A percentile compares a stretch with the other conserved stretches of the same genome.
These are phyloP conservation scores for Lolium rigidum DNA, from an alignment of 176 grass and related monocot genomes.

Conservation along the genomic window DNA sequence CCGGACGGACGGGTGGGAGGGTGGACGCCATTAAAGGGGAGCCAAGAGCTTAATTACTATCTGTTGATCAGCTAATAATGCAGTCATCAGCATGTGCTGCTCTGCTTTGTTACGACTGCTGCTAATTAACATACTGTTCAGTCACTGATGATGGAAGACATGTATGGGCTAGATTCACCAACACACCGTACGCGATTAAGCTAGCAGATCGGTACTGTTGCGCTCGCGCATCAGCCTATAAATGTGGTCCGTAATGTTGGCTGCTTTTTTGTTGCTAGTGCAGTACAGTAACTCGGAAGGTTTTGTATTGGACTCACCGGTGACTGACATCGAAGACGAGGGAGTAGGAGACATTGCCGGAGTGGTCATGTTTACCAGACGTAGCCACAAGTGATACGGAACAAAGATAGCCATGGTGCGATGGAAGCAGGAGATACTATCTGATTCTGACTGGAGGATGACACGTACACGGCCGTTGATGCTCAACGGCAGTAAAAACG, in stretches of 20 bases:
- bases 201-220: background rate
- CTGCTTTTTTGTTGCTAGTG: no score
- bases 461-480: no score
- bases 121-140: background rate
- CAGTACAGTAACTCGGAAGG: no score
- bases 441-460: no score
- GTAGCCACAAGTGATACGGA: no score
- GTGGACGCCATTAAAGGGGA: constrained; percentile 20
- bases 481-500: no score
- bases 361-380: no score
- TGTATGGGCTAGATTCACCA: constrained; percentile 13
- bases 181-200: background rate
- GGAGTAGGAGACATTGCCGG: no score
- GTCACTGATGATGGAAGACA: background rate
- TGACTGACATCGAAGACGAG: no score
- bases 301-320: no score
- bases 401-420: no score
- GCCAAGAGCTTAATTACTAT: background rate
- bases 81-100: background rate
- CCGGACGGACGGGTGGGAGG: constrained; percentile 47
- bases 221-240: background rate
- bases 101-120: background rate
- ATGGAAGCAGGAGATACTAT: no score
- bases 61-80: background rate
- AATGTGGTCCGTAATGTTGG: background rate